A percentile compares a stretch with the other conserved stretches of the same genome.
Evolutionary conservation across 2,329 filamentous ascomycete species (phyloP).

Genomic region (Sporothrix protearum): DNA sequence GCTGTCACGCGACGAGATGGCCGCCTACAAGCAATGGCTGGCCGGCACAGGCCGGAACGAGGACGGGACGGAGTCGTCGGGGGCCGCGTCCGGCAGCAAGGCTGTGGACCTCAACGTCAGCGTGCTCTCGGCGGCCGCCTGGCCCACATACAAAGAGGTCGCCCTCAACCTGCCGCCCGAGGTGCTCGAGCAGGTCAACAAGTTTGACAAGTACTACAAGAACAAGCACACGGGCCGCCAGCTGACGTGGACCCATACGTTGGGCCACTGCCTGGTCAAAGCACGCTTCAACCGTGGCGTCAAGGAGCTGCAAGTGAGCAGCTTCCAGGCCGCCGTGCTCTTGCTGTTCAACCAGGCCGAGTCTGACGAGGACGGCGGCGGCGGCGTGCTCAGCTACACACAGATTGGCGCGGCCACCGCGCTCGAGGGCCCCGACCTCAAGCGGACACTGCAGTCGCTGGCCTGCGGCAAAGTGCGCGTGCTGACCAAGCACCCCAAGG

Average conservation of each 20-base stretch:
- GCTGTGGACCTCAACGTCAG: slow-evolving; percentile 74
- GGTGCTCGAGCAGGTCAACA: slow-evolving; percentile 70
- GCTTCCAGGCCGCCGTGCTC: slow-evolving; percentile 87
- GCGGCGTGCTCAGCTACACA: slow-evolving; percentile 66
- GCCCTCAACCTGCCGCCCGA: slow-evolving; percentile 68
- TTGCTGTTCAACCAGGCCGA: slow-evolving; percentile 74
- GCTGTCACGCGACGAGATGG: slow-evolving; percentile 86
- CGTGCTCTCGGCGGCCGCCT: slow-evolving; percentile 85
- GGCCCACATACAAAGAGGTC: slow-evolving; percentile 76
- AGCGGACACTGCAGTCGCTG: slow-evolving; percentile 88
- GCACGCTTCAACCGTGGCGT: slow-evolving; percentile 73
- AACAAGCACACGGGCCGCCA: slow-evolving; percentile 83
- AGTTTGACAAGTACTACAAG: slow-evolving; percentile 83
- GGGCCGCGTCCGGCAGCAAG: not conserved
- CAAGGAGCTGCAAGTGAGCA: slow-evolving; percentile 88
- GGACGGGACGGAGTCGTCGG: slow-evolving; percentile 22
- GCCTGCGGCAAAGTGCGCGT: slow-evolving; percentile 87
- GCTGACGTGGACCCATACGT: slow-evolving; percentile 84
- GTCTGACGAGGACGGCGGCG: slow-evolving; percentile 31
- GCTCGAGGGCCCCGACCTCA: slow-evolving; percentile 72
- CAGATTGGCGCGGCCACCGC: slow-evolving; percentile 73
- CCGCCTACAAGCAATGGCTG: slow-evolving; percentile 69
- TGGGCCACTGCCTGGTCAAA: slow-evolving; percentile 86
- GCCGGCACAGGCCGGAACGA: slow-evolving; percentile 44
- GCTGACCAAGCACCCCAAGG: slow-evolving; percentile 78